Conservation (phyloP, 257 asterid genomes). For the Nicotiana attenuata region DNA sequence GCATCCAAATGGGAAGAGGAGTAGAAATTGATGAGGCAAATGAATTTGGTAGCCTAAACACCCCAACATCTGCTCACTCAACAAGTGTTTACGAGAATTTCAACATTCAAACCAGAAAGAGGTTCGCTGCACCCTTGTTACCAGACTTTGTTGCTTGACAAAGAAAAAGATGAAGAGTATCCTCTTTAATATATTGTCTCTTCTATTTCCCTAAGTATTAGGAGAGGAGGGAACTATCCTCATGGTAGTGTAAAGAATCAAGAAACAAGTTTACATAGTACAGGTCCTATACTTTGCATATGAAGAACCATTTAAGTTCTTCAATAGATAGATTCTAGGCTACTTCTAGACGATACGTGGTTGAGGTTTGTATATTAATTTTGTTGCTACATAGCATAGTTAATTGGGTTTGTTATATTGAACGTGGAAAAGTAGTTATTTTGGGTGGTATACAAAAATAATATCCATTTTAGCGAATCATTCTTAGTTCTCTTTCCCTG, state of each 20-base stretch:
- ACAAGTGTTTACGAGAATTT: conserved; percentile 58
- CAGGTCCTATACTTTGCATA: conserved; percentile 43
- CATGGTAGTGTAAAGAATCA: conserved; percentile 46
- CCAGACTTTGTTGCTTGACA: conserved; percentile 77
- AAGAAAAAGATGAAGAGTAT: background rate
- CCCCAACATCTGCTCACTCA: conserved; percentile 44
- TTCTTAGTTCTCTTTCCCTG: background rate
- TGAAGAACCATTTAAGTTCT: conserved; percentile 46
- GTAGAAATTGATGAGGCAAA: conserved; percentile 47
- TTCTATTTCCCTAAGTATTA: conserved; percentile 24
- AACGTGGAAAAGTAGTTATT: conserved; percentile 34
- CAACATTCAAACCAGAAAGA: conserved; percentile 69
- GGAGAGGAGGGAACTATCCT: conserved; percentile 27
- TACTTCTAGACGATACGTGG: conserved; percentile 29
- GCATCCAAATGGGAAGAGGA: conserved; percentile 48
- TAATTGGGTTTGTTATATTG: conserved; percentile 42
- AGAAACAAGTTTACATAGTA: conserved; percentile 33
- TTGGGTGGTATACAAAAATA: conserved; percentile 59
- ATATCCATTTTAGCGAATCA: conserved; percentile 16
- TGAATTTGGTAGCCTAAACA: conserved; percentile 38
- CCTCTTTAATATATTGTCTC: conserved; percentile 26
- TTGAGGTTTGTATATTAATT: conserved; percentile 83
- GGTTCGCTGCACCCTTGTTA: conserved; percentile 74
- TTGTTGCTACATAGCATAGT: conserved; percentile 61
- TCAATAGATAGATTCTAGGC: conserved; percentile 40